A percentile compares a stretch with the other conserved stretches of the same genome.
These are phyloP conservation scores for Pseudozyma tsukubaensis DNA, from an alignment of 1,284 basidiomycete species.

Conservation along the genomic window DNA sequence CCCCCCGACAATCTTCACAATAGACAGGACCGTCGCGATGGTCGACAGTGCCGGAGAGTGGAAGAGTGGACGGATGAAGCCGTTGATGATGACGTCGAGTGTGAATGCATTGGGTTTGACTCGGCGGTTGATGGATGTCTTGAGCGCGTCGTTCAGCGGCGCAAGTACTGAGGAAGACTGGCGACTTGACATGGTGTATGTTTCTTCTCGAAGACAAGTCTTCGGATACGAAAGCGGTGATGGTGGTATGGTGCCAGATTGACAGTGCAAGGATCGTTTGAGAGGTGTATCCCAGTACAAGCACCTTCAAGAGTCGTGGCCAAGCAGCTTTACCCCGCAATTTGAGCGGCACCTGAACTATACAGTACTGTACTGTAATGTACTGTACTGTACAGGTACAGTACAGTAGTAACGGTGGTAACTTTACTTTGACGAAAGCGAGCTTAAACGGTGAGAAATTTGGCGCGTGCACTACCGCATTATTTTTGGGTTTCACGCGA, in stretches of 20 bases:
- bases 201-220: neutral
- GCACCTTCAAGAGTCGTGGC: neutral
- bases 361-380: neutral
- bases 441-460: too few relatives aligned
- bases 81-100: slow-evolving; percentile 30
- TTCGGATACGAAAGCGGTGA: neutral
- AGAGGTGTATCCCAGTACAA: neutral
- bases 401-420: too few relatives aligned
- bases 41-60: slow-evolving; percentile 30
- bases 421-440: too few relatives aligned
- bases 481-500: too few relatives aligned
- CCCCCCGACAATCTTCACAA: slow-evolving; percentile 45
- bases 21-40: slow-evolving; percentile 42
- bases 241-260: neutral
- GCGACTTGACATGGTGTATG: slow-evolving; percentile 15
- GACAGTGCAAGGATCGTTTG: neutral
- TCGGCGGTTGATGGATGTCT: slow-evolving; percentile 28
- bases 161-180: neutral
- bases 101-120: slow-evolving; percentile 34
- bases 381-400: neutral
- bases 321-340: neutral
- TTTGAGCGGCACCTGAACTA: neutral
- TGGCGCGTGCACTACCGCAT: too few relatives aligned
- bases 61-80: slow-evolving; percentile 35
- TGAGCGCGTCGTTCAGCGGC: slow-evolving; percentile 30